Percentiles rank a stretch among this genome's conserved stretches.
Evolutionary conservation across 2,329 filamentous ascomycete genomes (phyloP).

Genomic region (Talaromyces sp.): DNA sequence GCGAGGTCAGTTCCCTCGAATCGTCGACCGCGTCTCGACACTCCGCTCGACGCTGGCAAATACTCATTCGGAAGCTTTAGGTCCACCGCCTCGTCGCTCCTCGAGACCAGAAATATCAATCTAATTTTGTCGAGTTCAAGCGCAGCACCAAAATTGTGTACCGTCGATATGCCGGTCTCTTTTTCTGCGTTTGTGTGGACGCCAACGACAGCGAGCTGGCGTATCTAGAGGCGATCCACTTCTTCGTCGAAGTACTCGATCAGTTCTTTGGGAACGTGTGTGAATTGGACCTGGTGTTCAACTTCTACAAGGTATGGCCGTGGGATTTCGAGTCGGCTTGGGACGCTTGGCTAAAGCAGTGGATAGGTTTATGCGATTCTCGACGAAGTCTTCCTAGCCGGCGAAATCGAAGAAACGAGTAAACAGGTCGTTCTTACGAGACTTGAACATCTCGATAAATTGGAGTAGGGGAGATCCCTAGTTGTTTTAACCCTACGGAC

Average conservation of each 20-base stretch:
- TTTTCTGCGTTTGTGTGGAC: slow-evolving; percentile 99
- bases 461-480: slow-evolving; percentile 58
- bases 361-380: slow-evolving; percentile 87
- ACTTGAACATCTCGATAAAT: slow-evolving; percentile 90
- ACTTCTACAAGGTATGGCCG: slow-evolving; percentile 60
- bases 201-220: slow-evolving; percentile 98
- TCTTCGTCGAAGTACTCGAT: slow-evolving; percentile 98
- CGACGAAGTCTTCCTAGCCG: slow-evolving; percentile 94
- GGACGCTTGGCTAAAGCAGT: background rate
- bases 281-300: slow-evolving; percentile 83
- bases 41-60: background rate
- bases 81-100: slow-evolving; percentile 96
- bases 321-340: background rate
- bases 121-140: slow-evolving; percentile 90
- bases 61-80: slow-evolving; percentile 35
- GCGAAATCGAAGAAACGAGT: slow-evolving; percentile 97
- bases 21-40: background rate
- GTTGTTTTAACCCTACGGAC: background rate
- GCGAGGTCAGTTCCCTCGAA: slow-evolving; percentile 61
- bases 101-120: slow-evolving; percentile 98
- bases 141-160: slow-evolving; percentile 85
- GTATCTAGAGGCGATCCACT: slow-evolving; percentile 95
- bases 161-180: slow-evolving; percentile 91
- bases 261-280: slow-evolving; percentile 99
- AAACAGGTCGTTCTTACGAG: slow-evolving; percentile 95